Percentiles rank a stretch among this genome's conserved stretches.
Evolutionary conservation across 306 rosid species (phyloP).

Genomic region (Castanea sativa): DNA sequence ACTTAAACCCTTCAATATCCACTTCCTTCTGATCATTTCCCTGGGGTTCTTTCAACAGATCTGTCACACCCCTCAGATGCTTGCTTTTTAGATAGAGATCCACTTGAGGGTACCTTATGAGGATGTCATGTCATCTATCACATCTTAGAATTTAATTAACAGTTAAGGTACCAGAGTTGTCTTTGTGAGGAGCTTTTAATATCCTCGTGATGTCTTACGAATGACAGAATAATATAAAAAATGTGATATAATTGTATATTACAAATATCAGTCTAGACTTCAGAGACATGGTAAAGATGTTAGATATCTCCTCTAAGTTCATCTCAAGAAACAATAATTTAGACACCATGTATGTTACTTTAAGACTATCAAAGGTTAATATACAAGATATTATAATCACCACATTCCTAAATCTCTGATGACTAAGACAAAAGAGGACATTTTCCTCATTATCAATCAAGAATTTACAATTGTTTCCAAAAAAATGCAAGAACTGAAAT

Average conservation of each 20-base stretch:
- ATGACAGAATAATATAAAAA: slow-evolving; percentile 12
- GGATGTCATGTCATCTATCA: slow-evolving; percentile 82
- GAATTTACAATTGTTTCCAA: not conserved
- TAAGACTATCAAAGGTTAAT: not conserved
- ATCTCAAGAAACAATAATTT: not conserved
- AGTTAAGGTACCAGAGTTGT: slow-evolving; percentile 69
- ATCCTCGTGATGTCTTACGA: slow-evolving; percentile 69
- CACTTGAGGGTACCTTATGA: slow-evolving; percentile 83
- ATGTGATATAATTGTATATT: not conserved
- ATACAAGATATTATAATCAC: not conserved
- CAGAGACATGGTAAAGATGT: not conserved
- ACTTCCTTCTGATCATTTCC: slow-evolving; percentile 65
- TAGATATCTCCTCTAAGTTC: not conserved
- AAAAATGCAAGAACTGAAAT: not conserved
- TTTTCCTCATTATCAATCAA: not conserved
- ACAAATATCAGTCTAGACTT: not conserved
- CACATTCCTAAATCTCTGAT: slow-evolving; percentile 3
- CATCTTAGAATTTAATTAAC: slow-evolving; percentile 60
- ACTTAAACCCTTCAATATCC: slow-evolving; percentile 68
- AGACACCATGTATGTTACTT: not conserved
- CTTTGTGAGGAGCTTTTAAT: slow-evolving; percentile 74
- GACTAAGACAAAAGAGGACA: not conserved
- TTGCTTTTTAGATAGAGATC: slow-evolving; percentile 57
- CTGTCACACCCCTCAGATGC: slow-evolving; percentile 53
- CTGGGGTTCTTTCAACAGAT: slow-evolving; percentile 53